A percentile compares a stretch with the other conserved stretches of the same genome.
phyloP scores from a whole-genome alignment of 805 yeast species.

The Lipomyces mesembrius region DNA sequence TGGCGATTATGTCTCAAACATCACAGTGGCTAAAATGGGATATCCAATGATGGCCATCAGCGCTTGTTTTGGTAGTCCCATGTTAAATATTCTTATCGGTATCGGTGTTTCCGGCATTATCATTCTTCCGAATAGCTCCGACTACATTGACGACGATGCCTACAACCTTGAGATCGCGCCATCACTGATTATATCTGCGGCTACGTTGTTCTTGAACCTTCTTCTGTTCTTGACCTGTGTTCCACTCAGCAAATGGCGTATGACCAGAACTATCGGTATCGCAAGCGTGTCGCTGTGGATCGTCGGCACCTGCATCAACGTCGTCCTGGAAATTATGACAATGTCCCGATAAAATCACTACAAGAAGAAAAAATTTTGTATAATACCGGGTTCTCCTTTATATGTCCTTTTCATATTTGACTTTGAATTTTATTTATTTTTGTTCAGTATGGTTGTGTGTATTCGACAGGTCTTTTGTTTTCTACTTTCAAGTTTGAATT shows the following conservation, averaged over 20 bases:
- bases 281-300: constrained; percentile 52
- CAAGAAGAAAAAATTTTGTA: not conserved
- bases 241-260: constrained; percentile 51
- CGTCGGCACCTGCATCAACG: constrained; percentile 45
- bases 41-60: constrained; percentile 90
- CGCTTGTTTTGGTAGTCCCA: constrained; percentile 94
- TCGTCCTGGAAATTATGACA: constrained; percentile 20
- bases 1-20: constrained; percentile 85
- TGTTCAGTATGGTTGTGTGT: not conserved
- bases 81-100: constrained; percentile 76
- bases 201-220: constrained; percentile 50
- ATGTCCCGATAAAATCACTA: not conserved
- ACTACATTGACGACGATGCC: constrained; percentile 27
- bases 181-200: constrained; percentile 51
- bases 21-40: constrained; percentile 79
- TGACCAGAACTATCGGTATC: constrained; percentile 50
- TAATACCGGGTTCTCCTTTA: not conserved
- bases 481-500: not conserved
- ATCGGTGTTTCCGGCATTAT: constrained; percentile 75
- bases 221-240: constrained; percentile 49
- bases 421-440: not conserved
- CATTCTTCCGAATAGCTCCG: constrained; percentile 42
- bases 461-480: not conserved
- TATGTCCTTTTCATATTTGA: not conserved
- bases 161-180: constrained; percentile 47